Evolutionary conservation across 164 flowering plant species (phyloP), one percentile per base, ranked within the genome.

Genomic region (Macadamia tetraphylla): DNA sequence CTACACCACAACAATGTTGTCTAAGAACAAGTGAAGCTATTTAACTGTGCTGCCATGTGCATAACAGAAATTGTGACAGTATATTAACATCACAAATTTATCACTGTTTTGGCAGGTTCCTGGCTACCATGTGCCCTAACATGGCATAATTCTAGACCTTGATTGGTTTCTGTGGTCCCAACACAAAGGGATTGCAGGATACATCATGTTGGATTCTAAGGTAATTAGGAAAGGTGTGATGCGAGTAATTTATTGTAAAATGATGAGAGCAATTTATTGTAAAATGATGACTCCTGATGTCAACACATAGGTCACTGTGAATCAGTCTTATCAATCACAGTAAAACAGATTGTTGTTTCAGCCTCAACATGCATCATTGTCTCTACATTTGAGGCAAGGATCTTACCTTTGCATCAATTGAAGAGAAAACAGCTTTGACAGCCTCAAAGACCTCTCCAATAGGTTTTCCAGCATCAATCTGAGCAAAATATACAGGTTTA

Each of bases 391-490:
- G 51, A 4, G 7, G 1, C 51, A 46, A 1, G 13, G 51, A 8
- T 8, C 9, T 46, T 11, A 85, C 92, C 82, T 82, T 80, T 63
- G 73, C 84, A 75, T 64, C 55, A 65, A 66, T 53, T 60, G 83
- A 48, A 67, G 85, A 60, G 75, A 94, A 86, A 74, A 87, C 46
- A 3, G 77, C 75, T 79, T 90, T 87, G 66, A 91, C 88, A 2
- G 82, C 76, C 67, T 87, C 87, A 68, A 89, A 91, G 67, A 90
- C 97, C 78, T 90, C 93, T 59, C 73, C 88, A 71, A 84, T 62
- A 30, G 96, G 87, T 83, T 82, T 88, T 66, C 77, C 87, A 68
- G 98, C 97, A 84, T 90, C 88, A 79, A 94, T 86, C 97, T 91
- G 73, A 69, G 40, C 1, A 30, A 55, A 32, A 30, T 6, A n/a